Evolutionary conservation across 352 stramenopile species (phyloP).

Genomic region (Pythium phragmiticola): DNA sequence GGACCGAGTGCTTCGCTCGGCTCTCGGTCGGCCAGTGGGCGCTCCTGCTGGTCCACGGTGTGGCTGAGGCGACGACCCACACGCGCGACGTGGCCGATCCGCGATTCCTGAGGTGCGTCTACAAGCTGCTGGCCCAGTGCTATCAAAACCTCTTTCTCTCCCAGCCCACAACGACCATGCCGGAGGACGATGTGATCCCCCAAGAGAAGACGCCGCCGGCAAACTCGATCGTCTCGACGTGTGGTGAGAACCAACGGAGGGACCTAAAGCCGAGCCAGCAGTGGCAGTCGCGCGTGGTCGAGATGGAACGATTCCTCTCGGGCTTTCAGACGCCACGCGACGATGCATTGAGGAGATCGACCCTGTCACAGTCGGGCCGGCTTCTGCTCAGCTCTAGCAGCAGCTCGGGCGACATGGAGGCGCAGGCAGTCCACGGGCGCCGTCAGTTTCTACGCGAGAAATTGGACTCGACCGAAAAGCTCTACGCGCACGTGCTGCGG

Average conservation of each 20-base stretch:
- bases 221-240: too few species aligned
- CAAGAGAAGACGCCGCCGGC: too few species aligned
- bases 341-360: background rate
- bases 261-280: slow-evolving; percentile 1
- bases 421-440: slow-evolving; percentile 38
- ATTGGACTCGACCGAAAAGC: slow-evolving; percentile 66
- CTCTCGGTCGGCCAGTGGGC: slow-evolving; percentile 52
- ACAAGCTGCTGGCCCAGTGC: slow-evolving; percentile 50
- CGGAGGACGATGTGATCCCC: too few species aligned
- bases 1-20: slow-evolving; percentile 30
- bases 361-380: slow-evolving; percentile 1
- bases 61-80: slow-evolving; percentile 33
- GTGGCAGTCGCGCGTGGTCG: slow-evolving; percentile 44
- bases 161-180: slow-evolving; percentile 1
- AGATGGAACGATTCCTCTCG: slow-evolving; percentile 59
- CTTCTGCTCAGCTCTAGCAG: background rate
- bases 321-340: slow-evolving; percentile 7
- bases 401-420: slow-evolving; percentile 25
- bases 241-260: too few species aligned
- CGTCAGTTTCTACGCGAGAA: slow-evolving; percentile 53
- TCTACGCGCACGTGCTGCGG: slow-evolving; percentile 69
- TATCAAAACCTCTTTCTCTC: slow-evolving; percentile 58
- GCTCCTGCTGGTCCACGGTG: slow-evolving; percentile 53
- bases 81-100: slow-evolving; percentile 46
- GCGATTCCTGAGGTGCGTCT: slow-evolving; percentile 48